Evolutionary conservation across 2,329 filamentous ascomycete genomes (phyloP).

Genomic region (Furcasterigmium furcatum): DNA sequence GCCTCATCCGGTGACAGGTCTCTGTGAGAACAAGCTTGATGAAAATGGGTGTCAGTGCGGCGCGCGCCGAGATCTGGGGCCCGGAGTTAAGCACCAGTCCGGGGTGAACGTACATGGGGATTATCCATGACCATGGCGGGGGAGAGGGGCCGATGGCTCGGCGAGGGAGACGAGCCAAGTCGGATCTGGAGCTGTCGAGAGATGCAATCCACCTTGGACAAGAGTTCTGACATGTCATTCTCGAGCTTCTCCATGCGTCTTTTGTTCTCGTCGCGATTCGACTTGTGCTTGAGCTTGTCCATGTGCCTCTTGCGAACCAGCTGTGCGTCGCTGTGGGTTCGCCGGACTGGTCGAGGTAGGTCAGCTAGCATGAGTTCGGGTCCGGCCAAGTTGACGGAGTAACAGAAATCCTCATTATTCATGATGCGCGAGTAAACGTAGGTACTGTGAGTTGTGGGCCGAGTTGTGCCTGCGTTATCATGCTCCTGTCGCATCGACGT

Average conservation of each 20-base stretch:
- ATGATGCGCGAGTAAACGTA: no score
- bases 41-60: no score
- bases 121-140: background rate
- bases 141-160: background rate
- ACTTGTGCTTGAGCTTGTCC: constrained; percentile 19
- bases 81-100: no score
- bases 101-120: background rate
- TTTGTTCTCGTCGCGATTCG: constrained; percentile 20
- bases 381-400: no score
- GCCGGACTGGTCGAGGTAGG: background rate
- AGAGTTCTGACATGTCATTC: constrained; percentile 17
- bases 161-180: background rate
- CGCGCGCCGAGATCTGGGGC: no score
- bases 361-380: no score
- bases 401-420: no score
- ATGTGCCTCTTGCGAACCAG: constrained; percentile 19
- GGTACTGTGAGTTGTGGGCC: no score
- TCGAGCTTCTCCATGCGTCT: constrained; percentile 20
- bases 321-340: constrained; percentile 18
- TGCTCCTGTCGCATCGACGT: no score
- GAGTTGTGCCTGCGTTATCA: no score
- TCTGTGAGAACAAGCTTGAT: no score
- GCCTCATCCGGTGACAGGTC: no score
- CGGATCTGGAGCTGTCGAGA: constrained; percentile 11
- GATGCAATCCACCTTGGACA: constrained; percentile 15